These are phyloP conservation scores for Penicillium brevicompactum DNA, from an alignment of 2,329 filamentous ascomycete genomes.

Conservation along the genomic window DNA sequence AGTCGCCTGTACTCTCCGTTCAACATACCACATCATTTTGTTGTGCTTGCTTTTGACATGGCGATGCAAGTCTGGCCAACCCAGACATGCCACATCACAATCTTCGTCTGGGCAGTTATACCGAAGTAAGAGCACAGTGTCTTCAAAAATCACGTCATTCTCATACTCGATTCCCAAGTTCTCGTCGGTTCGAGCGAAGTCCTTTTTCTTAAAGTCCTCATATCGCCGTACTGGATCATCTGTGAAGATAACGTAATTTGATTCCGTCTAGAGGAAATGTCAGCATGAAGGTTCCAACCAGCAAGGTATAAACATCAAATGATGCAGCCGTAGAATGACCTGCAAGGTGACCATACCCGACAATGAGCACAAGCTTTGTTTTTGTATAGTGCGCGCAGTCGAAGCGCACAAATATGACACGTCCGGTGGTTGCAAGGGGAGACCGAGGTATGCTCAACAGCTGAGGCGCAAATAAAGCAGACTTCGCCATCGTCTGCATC, in stretches of 20 bases:
- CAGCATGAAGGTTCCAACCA: not conserved
- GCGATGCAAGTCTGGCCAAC: constrained; percentile 75
- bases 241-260: constrained; percentile 81
- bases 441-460: constrained; percentile 82
- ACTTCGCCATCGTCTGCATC: constrained; percentile 72
- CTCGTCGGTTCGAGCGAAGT: constrained; percentile 77
- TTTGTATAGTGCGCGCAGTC: constrained; percentile 92
- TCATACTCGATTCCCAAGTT: constrained; percentile 92
- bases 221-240: constrained; percentile 79
- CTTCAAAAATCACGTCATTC: constrained; percentile 83
- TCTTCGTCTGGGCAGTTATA: constrained; percentile 91
- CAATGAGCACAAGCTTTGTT: constrained; percentile 97
- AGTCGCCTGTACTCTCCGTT: not conserved
- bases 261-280: constrained; percentile 41
- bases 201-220: constrained; percentile 73
- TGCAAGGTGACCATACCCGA: constrained; percentile 60
- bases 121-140: constrained; percentile 81
- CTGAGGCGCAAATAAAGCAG: constrained; percentile 97
- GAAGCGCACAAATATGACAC: constrained; percentile 91
- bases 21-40: constrained; percentile 75
- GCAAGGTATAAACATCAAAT: too few relatives aligned
- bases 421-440: constrained; percentile 95
- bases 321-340: not conserved
- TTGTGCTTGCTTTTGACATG: constrained; percentile 81
- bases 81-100: constrained; percentile 83